Percentiles rank a stretch among this genome's conserved stretches.
These are phyloP conservation scores for Cylindrotheca fusiformis DNA, from an alignment of 108 stramenopile genomes.

Conservation along the genomic window DNA sequence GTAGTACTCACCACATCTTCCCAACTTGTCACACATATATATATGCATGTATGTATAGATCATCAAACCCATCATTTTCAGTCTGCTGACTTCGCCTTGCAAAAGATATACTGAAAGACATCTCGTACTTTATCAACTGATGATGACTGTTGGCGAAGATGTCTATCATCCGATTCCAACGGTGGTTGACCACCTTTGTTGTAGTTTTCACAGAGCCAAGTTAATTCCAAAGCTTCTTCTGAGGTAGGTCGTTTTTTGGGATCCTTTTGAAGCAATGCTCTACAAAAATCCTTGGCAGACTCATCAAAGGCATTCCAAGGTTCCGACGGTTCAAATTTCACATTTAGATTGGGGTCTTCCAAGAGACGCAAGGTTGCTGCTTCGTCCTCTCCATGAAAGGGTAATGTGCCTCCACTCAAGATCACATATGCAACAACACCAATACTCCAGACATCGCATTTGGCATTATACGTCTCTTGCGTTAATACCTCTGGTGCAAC, in stretches of 20 bases:
- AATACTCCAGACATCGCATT: conserved; percentile 86
- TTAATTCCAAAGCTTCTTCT: conserved; percentile 13
- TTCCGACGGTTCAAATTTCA: conserved; percentile 33
- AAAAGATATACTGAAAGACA: no score
- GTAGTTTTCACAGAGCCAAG: not conserved
- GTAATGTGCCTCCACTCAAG: conserved; percentile 70
- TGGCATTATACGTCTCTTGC: conserved; percentile 45
- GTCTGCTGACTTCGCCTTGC: no score
- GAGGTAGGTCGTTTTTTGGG: conserved; percentile 35
- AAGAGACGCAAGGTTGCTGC: conserved; percentile 27
- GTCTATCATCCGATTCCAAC: no score
- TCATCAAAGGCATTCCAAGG: conserved; percentile 33
- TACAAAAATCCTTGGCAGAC: conserved; percentile 20
- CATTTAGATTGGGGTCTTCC: conserved; percentile 22
- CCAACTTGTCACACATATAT: no score
- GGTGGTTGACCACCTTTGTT: no score
- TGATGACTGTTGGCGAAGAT: no score
- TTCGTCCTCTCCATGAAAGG: conserved; percentile 61
- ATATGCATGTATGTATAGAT: no score
- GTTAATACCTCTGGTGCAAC: conserved; percentile 67
- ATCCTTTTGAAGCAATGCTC: conserved; percentile 39
- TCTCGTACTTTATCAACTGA: no score
- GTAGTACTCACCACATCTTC: no score
- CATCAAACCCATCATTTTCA: no score
- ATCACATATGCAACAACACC: conserved; percentile 89